Conservation (phyloP, 2,329 filamentous ascomycete species). For the Penicillium sp. region DNA sequence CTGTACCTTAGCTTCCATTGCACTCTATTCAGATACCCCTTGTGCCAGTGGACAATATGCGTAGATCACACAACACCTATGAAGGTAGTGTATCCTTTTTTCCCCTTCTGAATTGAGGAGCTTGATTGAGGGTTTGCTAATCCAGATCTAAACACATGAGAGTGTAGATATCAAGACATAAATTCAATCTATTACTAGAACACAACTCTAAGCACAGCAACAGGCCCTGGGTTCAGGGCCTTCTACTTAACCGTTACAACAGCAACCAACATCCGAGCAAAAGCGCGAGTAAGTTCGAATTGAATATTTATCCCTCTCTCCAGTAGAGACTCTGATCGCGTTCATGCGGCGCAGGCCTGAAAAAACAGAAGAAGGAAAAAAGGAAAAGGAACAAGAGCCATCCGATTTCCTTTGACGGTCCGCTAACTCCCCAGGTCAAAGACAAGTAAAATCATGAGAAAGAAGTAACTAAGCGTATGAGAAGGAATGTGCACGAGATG, state of each 20-base stretch:
- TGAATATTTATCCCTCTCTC: background rate
- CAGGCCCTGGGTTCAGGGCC: background rate
- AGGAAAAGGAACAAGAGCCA: slow-evolving; percentile 17
- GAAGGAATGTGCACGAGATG: slow-evolving; percentile 5
- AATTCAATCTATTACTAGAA: background rate
- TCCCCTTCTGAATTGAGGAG: too few relatives aligned
- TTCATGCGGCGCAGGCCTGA: background rate
- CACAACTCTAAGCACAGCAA: background rate
- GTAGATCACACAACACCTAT: background rate
- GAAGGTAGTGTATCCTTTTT: too few relatives aligned
- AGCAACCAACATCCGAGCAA: background rate
- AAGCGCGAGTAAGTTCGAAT: background rate
- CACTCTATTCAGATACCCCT: background rate
- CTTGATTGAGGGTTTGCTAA: too few relatives aligned
- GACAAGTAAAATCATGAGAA: slow-evolving; percentile 11
- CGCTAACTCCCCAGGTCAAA: slow-evolving; percentile 23
- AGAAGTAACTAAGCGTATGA: slow-evolving; percentile 5
- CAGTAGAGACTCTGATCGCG: background rate
- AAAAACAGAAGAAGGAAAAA: slow-evolving; percentile 4
- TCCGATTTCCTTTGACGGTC: slow-evolving; percentile 18
- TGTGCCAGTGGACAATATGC: background rate
- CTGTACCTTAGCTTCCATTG: slow-evolving; percentile 3
- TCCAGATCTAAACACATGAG: too few relatives aligned
- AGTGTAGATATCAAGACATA: background rate
- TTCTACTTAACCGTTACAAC: background rate